These are phyloP conservation scores for Camellia japonica DNA, from an alignment of 148 eudicot species.

Conservation along the genomic window DNA sequence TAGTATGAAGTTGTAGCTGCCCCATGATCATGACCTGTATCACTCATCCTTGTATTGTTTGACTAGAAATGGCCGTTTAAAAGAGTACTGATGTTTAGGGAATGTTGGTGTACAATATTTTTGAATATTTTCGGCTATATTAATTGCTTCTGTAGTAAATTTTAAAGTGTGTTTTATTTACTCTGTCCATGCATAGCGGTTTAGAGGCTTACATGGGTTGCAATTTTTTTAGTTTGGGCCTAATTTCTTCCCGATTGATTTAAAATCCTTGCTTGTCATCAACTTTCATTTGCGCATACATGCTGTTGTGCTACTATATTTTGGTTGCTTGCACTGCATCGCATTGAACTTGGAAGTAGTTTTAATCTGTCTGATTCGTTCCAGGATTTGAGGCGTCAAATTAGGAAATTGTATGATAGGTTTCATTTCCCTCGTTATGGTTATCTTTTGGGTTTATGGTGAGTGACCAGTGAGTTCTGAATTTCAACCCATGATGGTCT, in stretches of 20 bases:
- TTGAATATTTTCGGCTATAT: background rate
- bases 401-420: background rate
- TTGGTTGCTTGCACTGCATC: no score
- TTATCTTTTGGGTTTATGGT: no score
- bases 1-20: constrained; percentile 3
- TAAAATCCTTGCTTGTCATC: no score
- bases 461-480: no score
- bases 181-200: background rate
- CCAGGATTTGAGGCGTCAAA: background rate
- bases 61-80: background rate
- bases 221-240: background rate
- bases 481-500: no score
- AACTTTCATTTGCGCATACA: no score
- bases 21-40: background rate
- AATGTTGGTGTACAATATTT: background rate
- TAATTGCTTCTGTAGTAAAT: constrained; percentile 2
- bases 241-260: no score
- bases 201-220: background rate
- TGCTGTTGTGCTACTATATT: no score
- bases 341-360: background rate
- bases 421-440: background rate
- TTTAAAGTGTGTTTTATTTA: no score
- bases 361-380: background rate
- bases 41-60: background rate
- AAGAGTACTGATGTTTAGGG: background rate